phyloP scores from a whole-genome alignment of 495 filamentous ascomycete species.

The Penicillium mononematosum region DNA sequence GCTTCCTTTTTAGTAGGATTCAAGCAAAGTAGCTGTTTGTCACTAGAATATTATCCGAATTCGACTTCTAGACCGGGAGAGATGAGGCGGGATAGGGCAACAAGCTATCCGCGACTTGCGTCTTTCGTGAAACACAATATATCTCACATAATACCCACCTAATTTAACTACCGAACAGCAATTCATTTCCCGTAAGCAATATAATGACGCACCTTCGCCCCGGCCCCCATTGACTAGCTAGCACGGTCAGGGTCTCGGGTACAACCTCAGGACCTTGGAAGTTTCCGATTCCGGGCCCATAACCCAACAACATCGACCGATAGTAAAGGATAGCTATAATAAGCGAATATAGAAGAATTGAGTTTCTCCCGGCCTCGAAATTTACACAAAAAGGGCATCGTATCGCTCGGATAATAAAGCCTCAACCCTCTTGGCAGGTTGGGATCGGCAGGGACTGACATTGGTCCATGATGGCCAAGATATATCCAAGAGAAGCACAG shows the following conservation, averaged over 20 bases:
- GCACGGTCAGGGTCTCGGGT: no score
- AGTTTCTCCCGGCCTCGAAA: not conserved
- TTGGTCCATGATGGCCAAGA: not conserved
- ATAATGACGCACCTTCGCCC: no score
- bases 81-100: not conserved
- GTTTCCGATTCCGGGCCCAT: no score
- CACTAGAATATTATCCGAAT: not conserved
- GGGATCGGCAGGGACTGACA: not conserved
- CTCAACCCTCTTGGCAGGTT: not conserved
- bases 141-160: not conserved
- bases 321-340: no score
- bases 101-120: not conserved
- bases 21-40: not conserved
- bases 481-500: not conserved
- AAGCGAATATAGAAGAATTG: not conserved
- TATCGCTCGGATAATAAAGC: not conserved
- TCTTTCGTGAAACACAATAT: not conserved
- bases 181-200: no score
- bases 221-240: no score
- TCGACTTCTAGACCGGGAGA: not conserved
- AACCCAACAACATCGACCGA: no score
- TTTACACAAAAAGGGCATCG: not conserved
- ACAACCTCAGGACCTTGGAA: no score
- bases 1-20: not conserved
- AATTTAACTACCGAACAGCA: not conserved